Percentiles rank a stretch among this genome's conserved stretches.
Evolutionary conservation across 2,329 filamentous ascomycete species (phyloP).

Genomic region (Claviceps sp.): DNA sequence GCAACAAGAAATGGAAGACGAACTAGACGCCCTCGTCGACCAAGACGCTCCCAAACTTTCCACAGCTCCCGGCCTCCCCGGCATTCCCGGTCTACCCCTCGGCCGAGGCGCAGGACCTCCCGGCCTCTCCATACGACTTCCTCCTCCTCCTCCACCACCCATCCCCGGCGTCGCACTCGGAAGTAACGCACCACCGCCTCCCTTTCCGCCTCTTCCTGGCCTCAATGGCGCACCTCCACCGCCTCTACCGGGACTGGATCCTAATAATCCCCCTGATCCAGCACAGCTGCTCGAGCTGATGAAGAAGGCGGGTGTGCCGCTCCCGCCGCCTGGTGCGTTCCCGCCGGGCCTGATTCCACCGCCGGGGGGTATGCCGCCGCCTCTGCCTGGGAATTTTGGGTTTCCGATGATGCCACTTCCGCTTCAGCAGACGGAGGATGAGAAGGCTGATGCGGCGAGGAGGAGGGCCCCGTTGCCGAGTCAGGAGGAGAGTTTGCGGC

Average conservation of each 20-base stretch:
- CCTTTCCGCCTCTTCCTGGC: constrained; percentile 39
- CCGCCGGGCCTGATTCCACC: constrained; percentile 33
- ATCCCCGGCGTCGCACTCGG: constrained; percentile 37
- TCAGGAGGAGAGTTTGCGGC: constrained; percentile 67
- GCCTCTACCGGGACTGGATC: constrained; percentile 42
- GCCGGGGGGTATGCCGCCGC: constrained; percentile 22
- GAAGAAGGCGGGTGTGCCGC: constrained; percentile 49
- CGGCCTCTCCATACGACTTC: constrained; percentile 29
- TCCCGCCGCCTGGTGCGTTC: constrained; percentile 37
- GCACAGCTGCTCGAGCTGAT: constrained; percentile 50
- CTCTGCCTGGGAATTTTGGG: constrained; percentile 17
- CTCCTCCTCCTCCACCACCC: constrained; percentile 20
- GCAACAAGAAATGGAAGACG: constrained; percentile 85
- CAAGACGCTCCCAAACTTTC: constrained; percentile 54
- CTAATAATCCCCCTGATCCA: constrained; percentile 46
- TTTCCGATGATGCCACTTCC: constrained; percentile 25
- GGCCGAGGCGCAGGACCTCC: constrained; percentile 22
- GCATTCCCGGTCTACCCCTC: constrained; percentile 47
- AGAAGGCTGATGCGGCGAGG: constrained; percentile 20
- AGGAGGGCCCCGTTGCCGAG: constrained; percentile 63
- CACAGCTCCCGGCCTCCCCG: constrained; percentile 34
- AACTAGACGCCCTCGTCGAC: constrained; percentile 82
- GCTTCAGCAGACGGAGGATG: constrained; percentile 21
- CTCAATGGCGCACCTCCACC: constrained; percentile 33
- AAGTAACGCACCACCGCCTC: constrained; percentile 32